Evolutionary conservation across 1,139 yeast species (phyloP), one percentile per base, ranked within the genome.

Genomic region (Yarrowia galli): DNA sequence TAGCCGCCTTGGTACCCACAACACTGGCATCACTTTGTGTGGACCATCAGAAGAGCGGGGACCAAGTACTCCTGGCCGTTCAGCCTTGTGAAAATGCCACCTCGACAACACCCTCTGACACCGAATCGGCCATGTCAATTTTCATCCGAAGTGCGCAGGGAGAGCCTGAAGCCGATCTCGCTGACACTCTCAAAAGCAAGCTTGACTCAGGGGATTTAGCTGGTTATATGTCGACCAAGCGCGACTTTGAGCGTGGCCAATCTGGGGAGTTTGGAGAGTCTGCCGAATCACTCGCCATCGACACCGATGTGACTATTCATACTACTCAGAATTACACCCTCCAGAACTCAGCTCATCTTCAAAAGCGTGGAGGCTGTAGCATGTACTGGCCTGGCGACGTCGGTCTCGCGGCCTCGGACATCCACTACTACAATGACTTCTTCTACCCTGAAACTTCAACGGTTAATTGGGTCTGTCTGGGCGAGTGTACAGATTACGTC

Each of bases 351-450:
- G 12, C 46, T 3, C 9, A n/a, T 23, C 61, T 54, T n/a, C 46
- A 40, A 7, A 54, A 40, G n/a, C 61, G 61, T n/a, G 61, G 61
- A 15, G 61, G 61, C 10, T 54, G 61, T 36, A 54, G 48, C 48
- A 54, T 54, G 61, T 54, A 54, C 61, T 54, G 61, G 61, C 61
- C 61, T 18, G 61, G 61, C 2, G 36, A 54, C 20, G 46, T 38
- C 6, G 61, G 61, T 3, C 61, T 54, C 38, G 32, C 40, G 25
- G 7, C 23, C 36, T 40, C 40, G 61, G 61, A 54, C 22, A 54
- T 54, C n/a, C 61, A 40, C 23, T 54, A 54, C 46, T 54, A 54
- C 46, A 54, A 54, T 16, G 61, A 54, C 45, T 54, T 54, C 15
- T 54, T 54, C n/a, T 35, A 54, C 13, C 61, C 61, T 13, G 36